Evolutionary conservation across 768 basidiomycete genomes (phyloP), one percentile per base, ranked within the genome.

Genomic region (Polyporus arcularius): DNA sequence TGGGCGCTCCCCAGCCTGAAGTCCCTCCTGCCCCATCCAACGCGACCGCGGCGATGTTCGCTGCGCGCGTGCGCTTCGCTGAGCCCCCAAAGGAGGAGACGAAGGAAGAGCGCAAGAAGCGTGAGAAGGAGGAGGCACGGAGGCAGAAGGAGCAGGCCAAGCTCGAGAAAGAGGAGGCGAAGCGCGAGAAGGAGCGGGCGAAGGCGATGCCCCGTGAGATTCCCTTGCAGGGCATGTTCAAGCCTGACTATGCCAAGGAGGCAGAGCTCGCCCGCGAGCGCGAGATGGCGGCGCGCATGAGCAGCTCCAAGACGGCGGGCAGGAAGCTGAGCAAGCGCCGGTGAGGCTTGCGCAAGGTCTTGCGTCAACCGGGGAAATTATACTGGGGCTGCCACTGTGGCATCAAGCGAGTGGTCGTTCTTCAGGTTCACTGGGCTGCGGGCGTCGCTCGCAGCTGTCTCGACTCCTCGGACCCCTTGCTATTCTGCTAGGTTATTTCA

Each of bases 321-420:
- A 51, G 66, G 45, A 70, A 70, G 66, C 47, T 70, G 56, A 70
- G 69, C 66, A 70, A 70, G 63, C 54, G 65, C 49, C 55, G 65
- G 46, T 68, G 60, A 68, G 60, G 4, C 38, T n/a, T 31, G 48
- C 12, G 35, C 32, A n/a, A 38, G 35, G 43, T 49, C 21, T 26
- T 26, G 21, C 21, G 21, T 26, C 21, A 26, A 26, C 21, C 21
- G 21, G 21, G 21, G 21, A 26, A 26, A 26, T 26, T 26, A 26
- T 26, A 26, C 16, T 41, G 12, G 32, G 12, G 32, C 40, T 31
- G 16, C 30, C 15, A 28, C 38, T 38, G 35, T 15, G 4, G 31
- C 35, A 14, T 46, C 46, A 18, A 18, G 51, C 52, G 14, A 42
- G 42, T 16, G 4, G 28, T 3, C 28, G 16, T 38, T 7, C 30